phyloP scores from a whole-genome alignment of 352 stramenopile species.

The Phytophthora pluvialis region DNA sequence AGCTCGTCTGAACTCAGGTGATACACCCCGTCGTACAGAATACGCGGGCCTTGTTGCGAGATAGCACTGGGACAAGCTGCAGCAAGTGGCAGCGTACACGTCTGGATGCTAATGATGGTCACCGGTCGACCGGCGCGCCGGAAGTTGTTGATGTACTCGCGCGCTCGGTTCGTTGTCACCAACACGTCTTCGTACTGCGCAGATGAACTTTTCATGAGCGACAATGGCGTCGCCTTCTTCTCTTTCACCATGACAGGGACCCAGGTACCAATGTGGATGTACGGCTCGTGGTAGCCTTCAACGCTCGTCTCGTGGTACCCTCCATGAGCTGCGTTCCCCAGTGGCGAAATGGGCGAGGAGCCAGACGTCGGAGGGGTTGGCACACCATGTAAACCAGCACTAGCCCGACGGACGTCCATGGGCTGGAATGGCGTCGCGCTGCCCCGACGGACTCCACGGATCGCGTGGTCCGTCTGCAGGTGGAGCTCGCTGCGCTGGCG shows the following conservation, averaged over 20 bases:
- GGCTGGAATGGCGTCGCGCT: constrained; percentile 24
- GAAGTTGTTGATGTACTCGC: constrained; percentile 76
- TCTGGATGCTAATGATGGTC: constrained; percentile 77
- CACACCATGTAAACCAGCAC: constrained; percentile 13
- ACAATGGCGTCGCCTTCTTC: constrained; percentile 31
- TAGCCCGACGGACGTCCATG: constrained; percentile 35
- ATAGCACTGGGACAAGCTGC: constrained; percentile 71
- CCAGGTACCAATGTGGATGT: constrained; percentile 83
- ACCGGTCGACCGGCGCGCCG: constrained; percentile 56
- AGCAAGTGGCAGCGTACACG: constrained; percentile 60
- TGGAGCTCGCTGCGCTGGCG: constrained; percentile 54
- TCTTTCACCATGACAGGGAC: constrained; percentile 67
- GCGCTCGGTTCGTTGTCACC: constrained; percentile 63
- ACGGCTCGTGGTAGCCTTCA: constrained; percentile 60
- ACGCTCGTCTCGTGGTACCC: constrained; percentile 7
- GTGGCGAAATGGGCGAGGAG: constrained; percentile 28
- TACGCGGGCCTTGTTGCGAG: constrained; percentile 56
- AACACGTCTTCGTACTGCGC: constrained; percentile 73
- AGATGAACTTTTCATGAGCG: constrained; percentile 40
- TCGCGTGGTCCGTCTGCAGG: constrained; percentile 64
- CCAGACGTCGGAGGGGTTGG: background rate
- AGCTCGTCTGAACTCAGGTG: constrained; percentile 54
- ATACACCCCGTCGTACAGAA: constrained; percentile 74
- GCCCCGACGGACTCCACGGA: constrained; percentile 49
- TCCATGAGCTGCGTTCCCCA: constrained; percentile 40